These are phyloP conservation scores for Grosmannia serpens DNA, from an alignment of 2,329 filamentous ascomycete genomes.

Conservation along the genomic window DNA sequence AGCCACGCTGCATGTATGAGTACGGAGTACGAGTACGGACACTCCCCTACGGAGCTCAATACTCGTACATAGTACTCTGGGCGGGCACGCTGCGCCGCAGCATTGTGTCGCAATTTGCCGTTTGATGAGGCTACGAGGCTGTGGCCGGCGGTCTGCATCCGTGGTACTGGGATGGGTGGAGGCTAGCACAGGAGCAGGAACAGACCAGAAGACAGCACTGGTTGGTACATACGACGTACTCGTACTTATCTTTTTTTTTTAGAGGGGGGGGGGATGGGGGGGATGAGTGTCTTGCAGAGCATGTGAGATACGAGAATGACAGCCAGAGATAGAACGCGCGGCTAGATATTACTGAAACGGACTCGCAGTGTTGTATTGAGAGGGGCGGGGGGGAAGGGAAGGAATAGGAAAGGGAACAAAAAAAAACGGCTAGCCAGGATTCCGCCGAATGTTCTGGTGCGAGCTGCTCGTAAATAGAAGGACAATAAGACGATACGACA, in stretches of 20 bases:
- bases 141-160: background rate
- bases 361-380: too few species aligned
- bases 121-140: slow-evolving; percentile 6
- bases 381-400: too few species aligned
- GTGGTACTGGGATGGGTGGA: background rate
- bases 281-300: too few species aligned
- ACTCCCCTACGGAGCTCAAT: background rate
- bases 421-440: background rate
- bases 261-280: too few species aligned
- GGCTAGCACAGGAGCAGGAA: background rate
- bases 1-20: background rate
- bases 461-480: background rate
- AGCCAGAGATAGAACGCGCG: too few species aligned
- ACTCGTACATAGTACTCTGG: background rate
- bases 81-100: background rate
- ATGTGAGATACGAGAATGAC: too few species aligned
- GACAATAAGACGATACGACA: background rate
- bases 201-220: background rate
- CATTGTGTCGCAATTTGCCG: slow-evolving; percentile 1
- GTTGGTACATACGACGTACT: too few species aligned
- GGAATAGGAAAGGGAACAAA: background rate
- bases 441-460: background rate
- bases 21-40: too few species aligned
- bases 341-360: too few species aligned
- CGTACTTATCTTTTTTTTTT: too few species aligned